Conservation (phyloP, 225 moss, liverwort and hornwort genomes). For the Sphagnum contortum region DNA sequence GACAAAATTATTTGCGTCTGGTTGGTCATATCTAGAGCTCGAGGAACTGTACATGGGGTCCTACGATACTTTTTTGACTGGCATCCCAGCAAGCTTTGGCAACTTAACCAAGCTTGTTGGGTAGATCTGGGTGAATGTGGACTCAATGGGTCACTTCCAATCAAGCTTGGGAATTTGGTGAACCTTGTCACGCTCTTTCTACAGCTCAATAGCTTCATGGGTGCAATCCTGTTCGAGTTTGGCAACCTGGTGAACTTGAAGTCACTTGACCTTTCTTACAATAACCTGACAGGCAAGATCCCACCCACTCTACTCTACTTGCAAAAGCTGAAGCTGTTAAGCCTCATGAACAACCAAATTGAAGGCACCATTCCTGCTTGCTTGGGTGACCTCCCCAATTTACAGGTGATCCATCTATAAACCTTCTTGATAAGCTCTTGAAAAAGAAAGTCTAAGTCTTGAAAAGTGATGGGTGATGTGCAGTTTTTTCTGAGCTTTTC, state of each 20-base stretch:
- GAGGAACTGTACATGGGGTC: slow-evolving; percentile 73
- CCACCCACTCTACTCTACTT: slow-evolving; percentile 34
- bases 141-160: slow-evolving; percentile 53
- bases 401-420: slow-evolving; percentile 25
- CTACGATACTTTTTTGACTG: slow-evolving; percentile 51
- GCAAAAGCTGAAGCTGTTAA: slow-evolving; percentile 39
- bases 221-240: slow-evolving; percentile 42
- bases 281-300: slow-evolving; percentile 35
- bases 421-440: no score
- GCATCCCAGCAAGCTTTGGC: slow-evolving; percentile 62
- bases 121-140: slow-evolving; percentile 64
- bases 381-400: slow-evolving; percentile 46
- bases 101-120: slow-evolving; percentile 49
- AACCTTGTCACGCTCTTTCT: slow-evolving; percentile 60
- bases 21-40: slow-evolving; percentile 18
- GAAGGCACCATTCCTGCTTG: slow-evolving; percentile 30
- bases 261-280: slow-evolving; percentile 36
- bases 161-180: slow-evolving; percentile 44
- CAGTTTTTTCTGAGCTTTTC: no score
- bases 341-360: slow-evolving; percentile 45
- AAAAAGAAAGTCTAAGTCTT: no score
- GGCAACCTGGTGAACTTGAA: slow-evolving; percentile 30
- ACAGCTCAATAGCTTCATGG: slow-evolving; percentile 49
- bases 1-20: neutral
- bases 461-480: no score